Percentiles rank a stretch among this genome's conserved stretches.
Conservation (phyloP, 441 rosid genomes). For the Populus hybrid region DNA sequence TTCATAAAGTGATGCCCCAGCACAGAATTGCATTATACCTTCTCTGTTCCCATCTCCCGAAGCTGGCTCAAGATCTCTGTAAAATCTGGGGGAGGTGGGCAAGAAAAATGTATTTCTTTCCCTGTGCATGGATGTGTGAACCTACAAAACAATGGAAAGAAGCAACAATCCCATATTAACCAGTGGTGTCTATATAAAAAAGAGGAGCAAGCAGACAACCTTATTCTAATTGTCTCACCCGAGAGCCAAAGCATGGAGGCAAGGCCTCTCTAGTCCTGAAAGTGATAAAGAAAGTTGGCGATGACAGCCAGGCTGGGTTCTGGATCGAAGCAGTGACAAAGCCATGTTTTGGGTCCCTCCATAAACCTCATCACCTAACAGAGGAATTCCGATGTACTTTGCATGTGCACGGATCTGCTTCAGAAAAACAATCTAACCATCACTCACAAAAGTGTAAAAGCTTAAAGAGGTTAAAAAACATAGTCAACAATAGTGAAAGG, state of each 20-base stretch:
- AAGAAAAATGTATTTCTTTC: conserved; percentile 54
- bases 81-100: conserved; percentile 84
- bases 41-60: conserved; percentile 49
- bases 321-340: conserved; percentile 58
- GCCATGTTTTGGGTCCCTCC: conserved; percentile 85
- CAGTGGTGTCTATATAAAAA: conserved; percentile 5
- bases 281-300: conserved; percentile 46
- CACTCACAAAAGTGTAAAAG: background rate
- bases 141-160: conserved; percentile 33
- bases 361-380: conserved; percentile 86
- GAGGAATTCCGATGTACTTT: conserved; percentile 66
- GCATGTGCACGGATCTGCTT: conserved; percentile 62
- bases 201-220: conserved; percentile 3
- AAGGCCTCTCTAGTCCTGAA: conserved; percentile 79
- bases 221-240: conserved; percentile 50
- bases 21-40: conserved; percentile 27
- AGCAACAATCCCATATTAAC: background rate
- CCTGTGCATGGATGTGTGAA: conserved; percentile 73
- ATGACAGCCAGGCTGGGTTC: conserved; percentile 40
- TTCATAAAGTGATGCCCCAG: background rate
- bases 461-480: background rate
- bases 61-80: conserved; percentile 49
- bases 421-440: background rate
- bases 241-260: conserved; percentile 85
- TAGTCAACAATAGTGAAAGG: background rate